A percentile compares a stretch with the other conserved stretches of the same genome.
These are phyloP conservation scores for Cynara cardunculus DNA, from an alignment of 129 eudicot genomes.

Conservation along the genomic window DNA sequence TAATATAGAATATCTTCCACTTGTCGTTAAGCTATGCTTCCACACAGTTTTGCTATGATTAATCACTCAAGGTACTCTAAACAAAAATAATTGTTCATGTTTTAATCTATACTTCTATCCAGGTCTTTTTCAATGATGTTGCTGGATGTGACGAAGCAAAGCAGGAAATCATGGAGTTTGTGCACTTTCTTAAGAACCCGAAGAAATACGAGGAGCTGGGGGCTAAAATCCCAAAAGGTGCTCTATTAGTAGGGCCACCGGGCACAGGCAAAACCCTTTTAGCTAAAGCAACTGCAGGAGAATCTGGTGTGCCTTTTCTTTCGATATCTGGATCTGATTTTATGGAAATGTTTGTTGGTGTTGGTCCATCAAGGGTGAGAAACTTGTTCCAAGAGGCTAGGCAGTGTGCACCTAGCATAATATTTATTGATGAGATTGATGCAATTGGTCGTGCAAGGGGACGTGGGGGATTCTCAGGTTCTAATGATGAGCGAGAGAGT, in stretches of 20 bases:
- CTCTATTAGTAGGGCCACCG: slow-evolving; percentile 91
- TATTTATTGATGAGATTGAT: slow-evolving; percentile 93
- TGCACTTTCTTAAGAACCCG: slow-evolving; percentile 76
- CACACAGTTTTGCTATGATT: too few relatives aligned
- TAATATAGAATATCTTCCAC: neutral
- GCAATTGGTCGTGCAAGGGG: slow-evolving; percentile 97
- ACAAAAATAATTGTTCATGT: too few relatives aligned
- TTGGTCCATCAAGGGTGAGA: slow-evolving; percentile 96
- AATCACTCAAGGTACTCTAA: too few relatives aligned
- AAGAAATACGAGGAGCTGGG: slow-evolving; percentile 79
- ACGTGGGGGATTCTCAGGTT: slow-evolving; percentile 79
- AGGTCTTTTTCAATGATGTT: slow-evolving; percentile 70
- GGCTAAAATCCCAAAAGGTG: slow-evolving; percentile 93
- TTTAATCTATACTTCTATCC: slow-evolving; percentile 13
- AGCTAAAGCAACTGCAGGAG: slow-evolving; percentile 97
- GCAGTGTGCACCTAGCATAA: slow-evolving; percentile 86
- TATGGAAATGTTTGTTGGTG: slow-evolving; percentile 98
- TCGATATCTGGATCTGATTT: slow-evolving; percentile 90
- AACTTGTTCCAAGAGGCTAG: slow-evolving; percentile 91
- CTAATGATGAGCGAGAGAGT: slow-evolving; percentile 83
- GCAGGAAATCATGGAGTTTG: slow-evolving; percentile 81
- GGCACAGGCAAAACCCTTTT: slow-evolving; percentile 92
- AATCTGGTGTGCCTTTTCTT: slow-evolving; percentile 86
- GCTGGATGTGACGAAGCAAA: slow-evolving; percentile 87
- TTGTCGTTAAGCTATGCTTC: neutral